Evolutionary conservation across 1,284 basidiomycete genomes (phyloP).

Genomic region (Takashimella koratensis): DNA sequence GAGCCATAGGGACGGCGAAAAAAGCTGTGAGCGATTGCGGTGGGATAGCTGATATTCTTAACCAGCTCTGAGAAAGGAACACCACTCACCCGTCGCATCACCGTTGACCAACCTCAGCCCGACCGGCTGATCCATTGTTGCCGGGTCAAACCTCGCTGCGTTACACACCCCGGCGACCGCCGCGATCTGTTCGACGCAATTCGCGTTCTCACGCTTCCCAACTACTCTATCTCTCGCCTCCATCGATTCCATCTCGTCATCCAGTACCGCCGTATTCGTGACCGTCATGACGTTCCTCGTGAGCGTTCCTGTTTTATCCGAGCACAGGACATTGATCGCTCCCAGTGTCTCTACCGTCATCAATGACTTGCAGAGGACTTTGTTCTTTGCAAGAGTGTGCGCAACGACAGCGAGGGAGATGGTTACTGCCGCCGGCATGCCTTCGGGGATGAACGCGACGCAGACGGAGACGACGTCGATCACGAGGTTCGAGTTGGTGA

Average conservation of each 20-base stretch:
- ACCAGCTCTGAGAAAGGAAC: neutral
- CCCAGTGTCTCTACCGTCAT: constrained; percentile 62
- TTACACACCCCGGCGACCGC: constrained; percentile 60
- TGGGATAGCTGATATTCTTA: neutral
- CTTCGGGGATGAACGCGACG: constrained; percentile 61
- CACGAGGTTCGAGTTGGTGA: constrained; percentile 56
- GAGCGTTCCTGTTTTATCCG: constrained; percentile 60
- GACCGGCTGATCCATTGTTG: constrained; percentile 48
- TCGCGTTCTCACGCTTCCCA: constrained; percentile 6
- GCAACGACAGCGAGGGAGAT: constrained; percentile 52
- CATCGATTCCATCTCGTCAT: constrained; percentile 37
- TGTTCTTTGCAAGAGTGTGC: constrained; percentile 55
- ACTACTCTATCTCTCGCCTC: constrained; percentile 40
- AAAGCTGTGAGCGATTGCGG: too few relatives aligned
- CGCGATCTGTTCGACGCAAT: constrained; percentile 46
- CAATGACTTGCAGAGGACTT: constrained; percentile 60
- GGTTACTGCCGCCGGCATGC: constrained; percentile 55
- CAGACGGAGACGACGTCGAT: constrained; percentile 61
- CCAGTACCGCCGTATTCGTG: constrained; percentile 52
- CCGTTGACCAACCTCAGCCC: constrained; percentile 57
- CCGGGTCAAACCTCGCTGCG: constrained; percentile 55
- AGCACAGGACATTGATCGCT: constrained; percentile 57
- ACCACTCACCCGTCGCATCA: constrained; percentile 57
- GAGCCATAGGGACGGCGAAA: constrained; percentile 1
- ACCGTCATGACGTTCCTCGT: constrained; percentile 53